Evolutionary conservation across 2,329 filamentous ascomycete genomes (phyloP).

Genomic region (Hypoxylon sp.): DNA sequence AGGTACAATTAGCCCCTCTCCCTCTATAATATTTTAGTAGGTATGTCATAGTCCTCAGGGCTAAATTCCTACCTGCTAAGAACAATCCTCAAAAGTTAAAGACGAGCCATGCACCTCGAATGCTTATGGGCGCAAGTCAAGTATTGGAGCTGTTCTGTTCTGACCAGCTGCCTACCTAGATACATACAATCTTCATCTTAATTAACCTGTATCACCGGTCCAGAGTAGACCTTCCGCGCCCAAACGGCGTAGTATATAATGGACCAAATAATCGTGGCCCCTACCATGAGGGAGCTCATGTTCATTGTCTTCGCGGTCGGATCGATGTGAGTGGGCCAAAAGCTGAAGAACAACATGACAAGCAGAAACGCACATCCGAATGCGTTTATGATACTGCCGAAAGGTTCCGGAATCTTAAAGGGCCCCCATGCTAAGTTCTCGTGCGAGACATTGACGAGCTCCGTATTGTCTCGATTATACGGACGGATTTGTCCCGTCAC

Average conservation of each 20-base stretch:
- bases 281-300: constrained; percentile 20
- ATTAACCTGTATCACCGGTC: constrained; percentile 20
- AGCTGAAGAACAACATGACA: constrained; percentile 30
- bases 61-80: neutral
- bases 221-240: constrained; percentile 21
- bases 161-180: neutral
- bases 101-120: neutral
- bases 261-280: constrained; percentile 16
- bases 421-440: constrained; percentile 31
- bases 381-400: constrained; percentile 27
- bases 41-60: neutral
- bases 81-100: neutral
- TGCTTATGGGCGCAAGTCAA: neutral
- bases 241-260: constrained; percentile 24
- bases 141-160: constrained; percentile 1
- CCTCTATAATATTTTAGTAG: neutral
- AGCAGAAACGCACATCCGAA: constrained; percentile 29
- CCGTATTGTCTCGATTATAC: constrained; percentile 9
- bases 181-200: neutral
- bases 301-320: constrained; percentile 19
- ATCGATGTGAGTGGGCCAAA: constrained; percentile 21
- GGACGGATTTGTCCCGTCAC: constrained; percentile 45
- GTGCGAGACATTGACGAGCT: constrained; percentile 17
- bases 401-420: constrained; percentile 12
- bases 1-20: no score